Evolutionary conservation across 2,329 filamentous ascomycete genomes (phyloP), one percentile per base, ranked within the genome.

Genomic region (Neonectria hederae): DNA sequence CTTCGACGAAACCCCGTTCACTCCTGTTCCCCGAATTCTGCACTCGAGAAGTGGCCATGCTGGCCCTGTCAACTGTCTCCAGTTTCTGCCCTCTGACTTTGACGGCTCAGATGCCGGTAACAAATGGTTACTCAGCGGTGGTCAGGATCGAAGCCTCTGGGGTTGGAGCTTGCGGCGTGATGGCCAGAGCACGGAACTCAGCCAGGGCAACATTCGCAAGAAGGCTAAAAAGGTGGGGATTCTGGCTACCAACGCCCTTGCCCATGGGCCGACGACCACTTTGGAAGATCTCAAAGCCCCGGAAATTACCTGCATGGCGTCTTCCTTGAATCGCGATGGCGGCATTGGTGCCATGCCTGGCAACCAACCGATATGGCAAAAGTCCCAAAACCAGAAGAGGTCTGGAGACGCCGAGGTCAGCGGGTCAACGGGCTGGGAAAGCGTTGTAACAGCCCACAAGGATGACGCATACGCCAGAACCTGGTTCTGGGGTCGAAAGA

Each of bases 401-500:
- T 75, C 80, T n/a, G 81, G 85, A 10, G 90, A 94, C 77, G 89
- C 91, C 3, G 90, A 93, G 70, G 83, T 89, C 61, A 92, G 90
- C 72, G 87, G 89, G 52, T 89, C 89, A 82, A 97, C 94, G 3
- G 96, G 96, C 1, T 99, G 96, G 96, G 97, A 99, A 78, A 97
- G 95, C 75, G 90, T 99, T 7, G 88, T 99, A 2, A 99, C 96
- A 4, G 95, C 94, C 10, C 97, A 99, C 76, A 90, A 90, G 74
- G 89, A 91, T 55, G 95, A 98, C 74, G 86, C 89, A 48, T 92
- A 88, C 75, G 96, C 94, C 19, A 89, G 96, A 57, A 98, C 96
- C 1, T 99, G 96, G 96, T 97, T 97, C 80, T 98, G 96, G 94
- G 96, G 95, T 6, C 90, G 93, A 61, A 97, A 97, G 80, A 90